A percentile compares a stretch with the other conserved stretches of the same genome.
Conservation (phyloP, 352 stramenopile species). For the Globisporangium carolinianum region DNA sequence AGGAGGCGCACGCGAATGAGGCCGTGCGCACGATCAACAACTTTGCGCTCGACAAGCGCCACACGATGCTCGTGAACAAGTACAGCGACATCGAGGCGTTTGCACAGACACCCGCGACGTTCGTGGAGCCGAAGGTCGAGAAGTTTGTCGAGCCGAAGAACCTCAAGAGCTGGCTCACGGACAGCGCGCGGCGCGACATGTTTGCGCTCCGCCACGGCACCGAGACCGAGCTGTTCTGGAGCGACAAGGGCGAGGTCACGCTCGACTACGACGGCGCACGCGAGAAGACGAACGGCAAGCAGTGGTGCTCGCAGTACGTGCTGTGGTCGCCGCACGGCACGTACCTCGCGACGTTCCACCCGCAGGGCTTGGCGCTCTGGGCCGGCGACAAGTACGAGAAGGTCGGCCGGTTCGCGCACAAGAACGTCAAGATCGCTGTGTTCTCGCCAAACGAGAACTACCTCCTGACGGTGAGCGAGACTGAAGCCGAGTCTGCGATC, state of each 20-base stretch:
- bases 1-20: conserved; percentile 65
- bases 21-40: conserved; percentile 82
- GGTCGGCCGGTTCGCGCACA: conserved; percentile 93
- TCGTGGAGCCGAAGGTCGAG: conserved; percentile 76
- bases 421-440: conserved; percentile 91
- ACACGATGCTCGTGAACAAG: conserved; percentile 91
- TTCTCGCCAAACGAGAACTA: conserved; percentile 97
- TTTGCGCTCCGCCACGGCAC: conserved; percentile 92
- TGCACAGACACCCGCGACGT: conserved; percentile 50
- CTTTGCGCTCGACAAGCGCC: conserved; percentile 95
- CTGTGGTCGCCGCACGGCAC: conserved; percentile 95
- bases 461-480: conserved; percentile 95
- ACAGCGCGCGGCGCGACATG: conserved; percentile 90
- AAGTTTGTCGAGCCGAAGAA: conserved; percentile 91
- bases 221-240: conserved; percentile 97
- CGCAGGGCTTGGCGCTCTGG: conserved; percentile 97
- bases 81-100: conserved; percentile 88
- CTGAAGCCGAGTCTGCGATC: conserved; percentile 90
- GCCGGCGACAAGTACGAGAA: conserved; percentile 96
- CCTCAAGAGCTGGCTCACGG: conserved; percentile 90
- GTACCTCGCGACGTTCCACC: conserved; percentile 97
- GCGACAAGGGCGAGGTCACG: conserved; percentile 81
- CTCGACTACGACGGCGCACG: conserved; percentile 94
- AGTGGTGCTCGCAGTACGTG: conserved; percentile 98
- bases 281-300: conserved; percentile 93